Evolutionary conservation across 129 eudicot species (phyloP), one percentile per base, ranked within the genome.

Genomic region (Flaveria trinervia): DNA sequence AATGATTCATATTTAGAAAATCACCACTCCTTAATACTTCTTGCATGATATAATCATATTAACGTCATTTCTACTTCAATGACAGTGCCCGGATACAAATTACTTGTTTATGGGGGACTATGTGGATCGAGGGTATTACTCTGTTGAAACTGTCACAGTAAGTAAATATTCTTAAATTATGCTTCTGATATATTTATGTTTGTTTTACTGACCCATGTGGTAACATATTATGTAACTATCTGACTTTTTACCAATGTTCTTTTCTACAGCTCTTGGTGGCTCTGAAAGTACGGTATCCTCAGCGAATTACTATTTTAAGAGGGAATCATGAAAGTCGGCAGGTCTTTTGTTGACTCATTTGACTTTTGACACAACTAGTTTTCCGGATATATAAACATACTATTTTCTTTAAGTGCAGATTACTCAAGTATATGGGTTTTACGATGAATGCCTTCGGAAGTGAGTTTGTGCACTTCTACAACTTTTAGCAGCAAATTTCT

Each of bases 401-500:
- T 70, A 14, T 77, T 50, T 66, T 65, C 22, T 72, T 41, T 68
- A 30, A 73, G 76, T 82, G 88, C 96, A 93, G 96, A 93, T 93
- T 61, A 93, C 98, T 74, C 98, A 93, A 82, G 98, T 93, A 45
- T 93, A 93, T 85, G 98, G 98, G 33, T 92, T 92, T 77, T 92
- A 92, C 83, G 98, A 92, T 70, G 98, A 92, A 86, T 92, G 98
- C 85, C 90, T 92, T 41, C 93, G 96, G 75, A 92, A 92, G 98
- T 92, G 83, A 92, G 98, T 86, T 60, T 70, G 28, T 68, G 9
- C 57, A 15, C 11, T 25, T 79, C 33, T 56, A 12, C 48, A 6
- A 22, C 7, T 50, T 25, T 26, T 46, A 9, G 54, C 66, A 23
- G 41, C 9, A 26, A 25, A 28, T 25, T 49, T 9, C 0, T 16